Base-by-base conservation (phyloP, 345 rosid genomes). In the Eutrema yunnanense region DNA sequence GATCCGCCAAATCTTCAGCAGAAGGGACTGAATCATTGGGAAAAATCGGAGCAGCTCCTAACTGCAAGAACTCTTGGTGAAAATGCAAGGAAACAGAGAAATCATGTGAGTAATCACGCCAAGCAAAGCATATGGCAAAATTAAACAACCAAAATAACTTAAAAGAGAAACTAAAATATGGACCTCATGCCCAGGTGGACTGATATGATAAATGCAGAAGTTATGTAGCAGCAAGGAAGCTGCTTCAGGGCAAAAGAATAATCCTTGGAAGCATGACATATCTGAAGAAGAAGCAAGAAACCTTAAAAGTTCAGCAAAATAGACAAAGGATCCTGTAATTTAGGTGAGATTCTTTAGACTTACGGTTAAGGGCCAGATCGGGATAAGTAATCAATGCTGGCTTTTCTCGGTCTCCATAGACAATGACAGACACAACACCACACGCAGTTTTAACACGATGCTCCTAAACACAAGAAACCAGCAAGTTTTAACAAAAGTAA, bases 111-210 rank as follows among this genome's bases (percentile, higher is more conserved):
- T 16, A 53, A 44, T 58, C 69, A 14, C 9, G n/a, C n/a, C 52
- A 55, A 72, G 10, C 9, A 60, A 9, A 52, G 53, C 5, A 62
- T 47, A 73, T 44, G 9, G 54, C 54, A 66, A 22, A 2, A 4
- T 6, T 51, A 38, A 38, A 41, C 0, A 22, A 37, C 30, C 4
- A 68, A 75, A 65, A 3, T 48, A 11, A 66, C 46, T 56, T 55
- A 6, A 69, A 55, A 79, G 70, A 79, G 65, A 38, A 80, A 71
- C 75, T 62, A 80, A 64, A 78, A 82, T 71, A 83, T 88, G 72
- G 79, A 91, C 98, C 97, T 94, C 97, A 51, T 94, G 98, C 33
- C 98, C 98, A n/a, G 97, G 97, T 79, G 98, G 98, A 77, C 90
- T 85, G 58, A 94, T 86, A 69, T 94, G 98, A 67, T 94, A 94